Conservation (phyloP, 768 basidiomycete species). For the Mycena indigotica region DNA sequence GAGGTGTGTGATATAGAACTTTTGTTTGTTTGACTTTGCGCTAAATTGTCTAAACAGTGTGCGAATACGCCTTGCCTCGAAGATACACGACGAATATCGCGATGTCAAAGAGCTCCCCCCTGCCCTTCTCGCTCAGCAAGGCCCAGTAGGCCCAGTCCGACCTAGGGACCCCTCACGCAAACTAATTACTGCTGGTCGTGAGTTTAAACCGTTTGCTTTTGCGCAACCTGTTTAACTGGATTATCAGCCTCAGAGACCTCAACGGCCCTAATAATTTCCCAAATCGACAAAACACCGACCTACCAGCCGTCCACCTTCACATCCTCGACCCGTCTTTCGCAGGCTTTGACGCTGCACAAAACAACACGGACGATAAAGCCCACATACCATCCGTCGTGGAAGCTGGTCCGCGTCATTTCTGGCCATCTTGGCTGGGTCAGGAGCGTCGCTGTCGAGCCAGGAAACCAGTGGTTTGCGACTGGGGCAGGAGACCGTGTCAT, state of each 20-base stretch:
- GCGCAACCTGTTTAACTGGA: conserved; percentile 9
- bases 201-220: conserved; percentile 26
- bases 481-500: conserved; percentile 98
- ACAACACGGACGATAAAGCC: conserved; percentile 94
- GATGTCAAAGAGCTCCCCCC: conserved; percentile 85
- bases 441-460: conserved; percentile 94
- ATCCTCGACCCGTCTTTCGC: conserved; percentile 26
- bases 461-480: conserved; percentile 98
- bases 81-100: conserved; percentile 88
- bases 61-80: conserved; percentile 75
- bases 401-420: conserved; percentile 93
- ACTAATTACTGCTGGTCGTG: conserved; percentile 73
- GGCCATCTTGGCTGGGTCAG: conserved; percentile 99
- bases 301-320: conserved; percentile 34
- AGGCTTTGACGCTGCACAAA: conserved; percentile 90
- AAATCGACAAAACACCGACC: conserved; percentile 73
- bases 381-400: conserved; percentile 95
- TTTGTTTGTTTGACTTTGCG: neutral
- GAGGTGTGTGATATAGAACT: conserved; percentile 52
- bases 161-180: conserved; percentile 61
- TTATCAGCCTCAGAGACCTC: conserved; percentile 43
- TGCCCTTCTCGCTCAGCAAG: conserved; percentile 78
- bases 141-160: conserved; percentile 75
- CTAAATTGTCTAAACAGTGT: conserved; percentile 43
- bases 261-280: conserved; percentile 69